Percentiles rank a stretch among this genome's conserved stretches.
Conservation (phyloP, 129 eudicot species). For the Artemisia argyi region DNA sequence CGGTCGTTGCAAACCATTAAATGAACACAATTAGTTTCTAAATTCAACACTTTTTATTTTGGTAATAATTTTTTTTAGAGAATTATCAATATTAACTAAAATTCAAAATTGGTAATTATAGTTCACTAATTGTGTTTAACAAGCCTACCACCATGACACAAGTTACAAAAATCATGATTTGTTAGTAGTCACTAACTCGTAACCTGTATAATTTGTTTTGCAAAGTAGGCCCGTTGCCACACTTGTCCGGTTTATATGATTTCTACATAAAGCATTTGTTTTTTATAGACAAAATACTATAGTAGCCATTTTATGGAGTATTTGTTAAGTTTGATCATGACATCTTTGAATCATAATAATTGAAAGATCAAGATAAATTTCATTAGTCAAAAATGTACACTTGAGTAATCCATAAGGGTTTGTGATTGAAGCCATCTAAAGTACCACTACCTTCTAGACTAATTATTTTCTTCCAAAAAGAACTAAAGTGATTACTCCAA, state of each 20-base stretch:
- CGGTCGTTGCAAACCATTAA: too few relatives aligned
- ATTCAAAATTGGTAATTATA: too few relatives aligned
- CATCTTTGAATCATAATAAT: constrained; percentile 22
- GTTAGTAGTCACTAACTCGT: not conserved
- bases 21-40: too few relatives aligned
- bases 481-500: not conserved
- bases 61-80: too few relatives aligned
- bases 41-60: too few relatives aligned
- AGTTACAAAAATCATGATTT: not conserved
- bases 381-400: constrained; percentile 29
- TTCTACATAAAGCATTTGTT: too few relatives aligned
- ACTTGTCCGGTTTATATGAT: too few relatives aligned
- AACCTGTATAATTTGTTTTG: not conserved
- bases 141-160: too few relatives aligned
- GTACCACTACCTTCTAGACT: constrained; percentile 25
- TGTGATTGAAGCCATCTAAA: constrained; percentile 39
- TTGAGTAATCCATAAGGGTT: constrained; percentile 31
- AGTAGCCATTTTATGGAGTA: constrained; percentile 17
- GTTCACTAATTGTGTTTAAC: too few relatives aligned
- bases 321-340: constrained; percentile 28
- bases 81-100: too few relatives aligned
- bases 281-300: not conserved
- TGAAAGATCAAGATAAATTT: constrained; percentile 1
- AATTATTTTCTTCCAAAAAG: constrained; percentile 16
- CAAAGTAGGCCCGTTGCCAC: not conserved